phyloP scores from a whole-genome alignment of 345 rosid species.

The Citrus hindsii region DNA sequence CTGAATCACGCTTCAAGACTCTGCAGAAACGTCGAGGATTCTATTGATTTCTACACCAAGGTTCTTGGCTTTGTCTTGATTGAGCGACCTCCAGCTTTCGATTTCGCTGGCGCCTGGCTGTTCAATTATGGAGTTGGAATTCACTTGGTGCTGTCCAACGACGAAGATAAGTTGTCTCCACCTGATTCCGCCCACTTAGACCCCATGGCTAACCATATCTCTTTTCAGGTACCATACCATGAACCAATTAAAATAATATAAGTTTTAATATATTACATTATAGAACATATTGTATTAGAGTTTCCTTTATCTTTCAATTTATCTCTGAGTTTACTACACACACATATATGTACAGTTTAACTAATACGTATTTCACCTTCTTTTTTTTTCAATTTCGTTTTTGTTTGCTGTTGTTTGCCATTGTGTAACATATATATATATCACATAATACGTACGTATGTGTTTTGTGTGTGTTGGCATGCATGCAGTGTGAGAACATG shows the following conservation, averaged over 20 bases:
- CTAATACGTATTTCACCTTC: no score
- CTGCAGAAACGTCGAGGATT: conserved; percentile 50
- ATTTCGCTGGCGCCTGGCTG: conserved; percentile 68
- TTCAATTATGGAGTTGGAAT: conserved; percentile 74
- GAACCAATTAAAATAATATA: no score
- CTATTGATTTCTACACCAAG: conserved; percentile 53
- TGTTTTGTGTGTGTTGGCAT: background rate
- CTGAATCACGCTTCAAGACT: conserved; percentile 70
- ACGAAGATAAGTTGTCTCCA: conserved; percentile 27
- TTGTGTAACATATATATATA: no score
- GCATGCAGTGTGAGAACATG: conserved; percentile 45
- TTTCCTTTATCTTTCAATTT: no score
- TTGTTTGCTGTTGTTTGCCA: no score
- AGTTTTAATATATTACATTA: no score
- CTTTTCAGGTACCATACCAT: conserved; percentile 40
- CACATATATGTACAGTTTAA: no score
- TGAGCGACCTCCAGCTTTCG: conserved; percentile 45
- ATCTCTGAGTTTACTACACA: no score
- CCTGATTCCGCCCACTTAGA: conserved; percentile 39
- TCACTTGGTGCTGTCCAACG: conserved; percentile 53
- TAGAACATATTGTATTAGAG: no score
- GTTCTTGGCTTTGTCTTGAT: conserved; percentile 59
- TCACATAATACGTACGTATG: no score
- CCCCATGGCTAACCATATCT: conserved; percentile 75
- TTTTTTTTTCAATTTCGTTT: no score